A percentile compares a stretch with the other conserved stretches of the same genome.
Conservation (phyloP, 2,329 filamentous ascomycete species). For the Colletotrichum chrysophilum region DNA sequence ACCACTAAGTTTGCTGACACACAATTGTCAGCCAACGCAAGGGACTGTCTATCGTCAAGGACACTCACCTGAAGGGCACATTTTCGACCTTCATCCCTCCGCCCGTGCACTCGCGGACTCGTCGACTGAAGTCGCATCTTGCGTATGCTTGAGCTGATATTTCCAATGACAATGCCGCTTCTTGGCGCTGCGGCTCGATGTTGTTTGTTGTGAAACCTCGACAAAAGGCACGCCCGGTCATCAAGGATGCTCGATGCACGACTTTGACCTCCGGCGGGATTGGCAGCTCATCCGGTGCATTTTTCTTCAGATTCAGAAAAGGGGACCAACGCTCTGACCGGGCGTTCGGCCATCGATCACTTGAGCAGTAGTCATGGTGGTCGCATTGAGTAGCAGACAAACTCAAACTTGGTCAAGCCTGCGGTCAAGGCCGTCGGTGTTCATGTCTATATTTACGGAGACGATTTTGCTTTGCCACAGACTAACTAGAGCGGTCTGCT, state of each 20-base stretch:
- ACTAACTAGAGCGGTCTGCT: background rate
- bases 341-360: background rate
- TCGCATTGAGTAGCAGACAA: background rate
- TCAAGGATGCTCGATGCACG: background rate
- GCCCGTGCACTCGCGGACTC: background rate
- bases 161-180: background rate
- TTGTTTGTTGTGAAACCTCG: background rate
- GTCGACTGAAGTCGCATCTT: background rate
- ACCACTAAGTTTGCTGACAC: background rate
- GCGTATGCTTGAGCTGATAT: background rate
- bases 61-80: background rate
- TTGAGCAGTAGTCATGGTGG: background rate
- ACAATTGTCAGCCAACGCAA: background rate
- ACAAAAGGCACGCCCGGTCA: background rate
- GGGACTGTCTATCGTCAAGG: background rate
- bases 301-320: background rate
- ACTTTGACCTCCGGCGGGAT: background rate
- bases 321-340: constrained; percentile 12
- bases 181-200: background rate
- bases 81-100: background rate
- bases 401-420: background rate
- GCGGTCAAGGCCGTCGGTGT: background rate
- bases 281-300: background rate
- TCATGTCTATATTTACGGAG: background rate
- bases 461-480: background rate